phyloP scores from a whole-genome alignment of 768 basidiomycete genomes.

The Suillus brevipes region DNA sequence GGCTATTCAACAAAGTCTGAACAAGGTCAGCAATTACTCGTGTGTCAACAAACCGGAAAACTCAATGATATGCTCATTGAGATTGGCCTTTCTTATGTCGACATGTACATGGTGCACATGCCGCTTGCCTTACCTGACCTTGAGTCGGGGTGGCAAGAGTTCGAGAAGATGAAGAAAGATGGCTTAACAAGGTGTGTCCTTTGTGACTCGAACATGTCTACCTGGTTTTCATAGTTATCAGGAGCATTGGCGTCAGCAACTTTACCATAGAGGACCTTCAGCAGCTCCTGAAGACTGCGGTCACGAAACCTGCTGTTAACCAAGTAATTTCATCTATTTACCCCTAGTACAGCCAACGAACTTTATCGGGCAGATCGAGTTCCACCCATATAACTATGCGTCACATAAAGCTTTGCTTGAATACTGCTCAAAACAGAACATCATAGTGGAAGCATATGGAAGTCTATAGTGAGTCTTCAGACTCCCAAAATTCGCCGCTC shows the following conservation, averaged over 20 bases:
- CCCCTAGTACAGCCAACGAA: background rate
- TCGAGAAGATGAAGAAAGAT: constrained; percentile 53
- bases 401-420: constrained; percentile 56
- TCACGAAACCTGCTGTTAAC: constrained; percentile 66
- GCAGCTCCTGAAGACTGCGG: constrained; percentile 48
- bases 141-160: constrained; percentile 50
- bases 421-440: constrained; percentile 54
- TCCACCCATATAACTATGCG: constrained; percentile 73
- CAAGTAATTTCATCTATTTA: constrained; percentile 43
- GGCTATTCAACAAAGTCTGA: constrained; percentile 48
- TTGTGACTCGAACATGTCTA: background rate
- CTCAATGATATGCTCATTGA: constrained; percentile 25
- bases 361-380: constrained; percentile 46
- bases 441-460: constrained; percentile 65
- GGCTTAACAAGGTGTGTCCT: constrained; percentile 32
- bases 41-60: background rate
- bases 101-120: constrained; percentile 70
- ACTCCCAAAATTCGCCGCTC: constrained; percentile 17
- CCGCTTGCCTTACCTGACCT: constrained; percentile 39
- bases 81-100: constrained; percentile 62
- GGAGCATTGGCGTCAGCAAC: constrained; percentile 77
- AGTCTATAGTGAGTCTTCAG: constrained; percentile 52
- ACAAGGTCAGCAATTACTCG: constrained; percentile 39
- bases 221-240: constrained; percentile 22
- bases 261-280: constrained; percentile 55